These are phyloP conservation scores for Termitomyces sp. DNA, from an alignment of 768 basidiomycete species.

Conservation along the genomic window DNA sequence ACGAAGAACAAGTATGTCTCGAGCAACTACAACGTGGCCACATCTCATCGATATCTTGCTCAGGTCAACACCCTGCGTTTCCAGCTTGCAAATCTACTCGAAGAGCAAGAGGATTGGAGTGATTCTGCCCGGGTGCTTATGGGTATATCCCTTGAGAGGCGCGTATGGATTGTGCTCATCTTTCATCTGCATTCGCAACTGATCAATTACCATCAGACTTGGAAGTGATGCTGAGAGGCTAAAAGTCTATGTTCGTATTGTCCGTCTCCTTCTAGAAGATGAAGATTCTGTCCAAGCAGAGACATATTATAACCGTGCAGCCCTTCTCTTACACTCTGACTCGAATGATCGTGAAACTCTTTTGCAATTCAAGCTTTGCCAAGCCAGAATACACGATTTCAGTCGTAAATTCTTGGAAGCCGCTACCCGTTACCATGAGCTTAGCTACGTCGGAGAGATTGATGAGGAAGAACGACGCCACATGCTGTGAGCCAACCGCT, in stretches of 20 bases:
- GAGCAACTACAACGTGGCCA: background rate
- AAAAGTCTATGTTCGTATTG: constrained; percentile 87
- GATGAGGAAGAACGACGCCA: constrained; percentile 90
- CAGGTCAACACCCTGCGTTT: constrained; percentile 82
- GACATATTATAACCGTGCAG: constrained; percentile 95
- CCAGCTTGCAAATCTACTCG: constrained; percentile 87
- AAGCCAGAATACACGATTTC: constrained; percentile 93
- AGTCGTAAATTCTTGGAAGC: constrained; percentile 92
- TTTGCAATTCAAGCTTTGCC: constrained; percentile 85
- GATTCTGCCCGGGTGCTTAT: constrained; percentile 90
- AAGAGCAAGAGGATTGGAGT: constrained; percentile 89
- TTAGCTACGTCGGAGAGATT: constrained; percentile 86
- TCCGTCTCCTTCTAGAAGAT: constrained; percentile 90
- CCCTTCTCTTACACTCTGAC: constrained; percentile 78
- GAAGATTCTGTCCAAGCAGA: constrained; percentile 98
- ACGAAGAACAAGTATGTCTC: constrained; percentile 85
- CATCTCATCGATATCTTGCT: background rate
- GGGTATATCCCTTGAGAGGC: constrained; percentile 92
- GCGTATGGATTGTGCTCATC: constrained; percentile 15
- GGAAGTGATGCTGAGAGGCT: constrained; percentile 84
- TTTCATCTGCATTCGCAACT: background rate
- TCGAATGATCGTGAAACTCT: constrained; percentile 67
- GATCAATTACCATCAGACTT: constrained; percentile 33
- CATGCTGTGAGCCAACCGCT: constrained; percentile 69
- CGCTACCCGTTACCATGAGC: constrained; percentile 88